phyloP scores from a whole-genome alignment of 176 grass and related monocot species.

The Bothriochloa decipiens region DNA sequence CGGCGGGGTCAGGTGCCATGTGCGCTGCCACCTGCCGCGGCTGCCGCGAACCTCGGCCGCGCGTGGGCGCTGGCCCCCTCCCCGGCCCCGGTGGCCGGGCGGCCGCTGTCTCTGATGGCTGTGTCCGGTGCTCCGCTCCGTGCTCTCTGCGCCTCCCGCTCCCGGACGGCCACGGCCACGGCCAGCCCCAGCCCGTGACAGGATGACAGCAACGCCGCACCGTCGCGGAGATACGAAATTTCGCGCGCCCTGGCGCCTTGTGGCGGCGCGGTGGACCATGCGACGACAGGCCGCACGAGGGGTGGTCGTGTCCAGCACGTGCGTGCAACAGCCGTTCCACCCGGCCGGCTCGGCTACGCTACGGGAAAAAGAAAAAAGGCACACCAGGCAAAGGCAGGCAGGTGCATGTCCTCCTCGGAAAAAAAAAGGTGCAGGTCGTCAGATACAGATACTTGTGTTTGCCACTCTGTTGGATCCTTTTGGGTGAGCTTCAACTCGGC shows the following conservation, averaged over 20 bases:
- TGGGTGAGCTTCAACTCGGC: not conserved
- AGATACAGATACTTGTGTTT: not conserved
- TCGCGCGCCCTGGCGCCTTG: slow-evolving; percentile 30
- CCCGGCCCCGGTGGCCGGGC: not conserved
- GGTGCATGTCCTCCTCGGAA: not conserved
- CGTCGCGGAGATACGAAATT: slow-evolving; percentile 28
- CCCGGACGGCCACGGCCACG: not conserved
- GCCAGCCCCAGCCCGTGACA: slow-evolving; percentile 20
- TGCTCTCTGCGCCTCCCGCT: not conserved
- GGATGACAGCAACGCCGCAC: slow-evolving; percentile 39
- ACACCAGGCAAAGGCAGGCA: not conserved
- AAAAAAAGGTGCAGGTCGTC: not conserved
- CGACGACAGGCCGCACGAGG: slow-evolving; percentile 52
- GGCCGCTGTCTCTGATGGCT: not conserved
- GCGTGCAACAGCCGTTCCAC: slow-evolving; percentile 1
- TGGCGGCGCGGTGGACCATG: slow-evolving; percentile 42
- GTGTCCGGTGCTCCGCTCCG: not conserved
- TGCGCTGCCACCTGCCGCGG: slow-evolving; percentile 22
- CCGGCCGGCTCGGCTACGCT: not conserved
- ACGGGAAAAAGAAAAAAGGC: not conserved
- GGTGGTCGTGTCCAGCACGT: slow-evolving; percentile 42
- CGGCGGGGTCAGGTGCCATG: not conserved
- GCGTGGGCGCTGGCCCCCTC: slow-evolving; percentile 10
- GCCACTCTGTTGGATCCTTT: not conserved
- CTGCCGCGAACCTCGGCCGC: slow-evolving; percentile 4